Conservation (phyloP, 2,329 filamentous ascomycete species). For the Geoglossum cookeanum region DNA sequence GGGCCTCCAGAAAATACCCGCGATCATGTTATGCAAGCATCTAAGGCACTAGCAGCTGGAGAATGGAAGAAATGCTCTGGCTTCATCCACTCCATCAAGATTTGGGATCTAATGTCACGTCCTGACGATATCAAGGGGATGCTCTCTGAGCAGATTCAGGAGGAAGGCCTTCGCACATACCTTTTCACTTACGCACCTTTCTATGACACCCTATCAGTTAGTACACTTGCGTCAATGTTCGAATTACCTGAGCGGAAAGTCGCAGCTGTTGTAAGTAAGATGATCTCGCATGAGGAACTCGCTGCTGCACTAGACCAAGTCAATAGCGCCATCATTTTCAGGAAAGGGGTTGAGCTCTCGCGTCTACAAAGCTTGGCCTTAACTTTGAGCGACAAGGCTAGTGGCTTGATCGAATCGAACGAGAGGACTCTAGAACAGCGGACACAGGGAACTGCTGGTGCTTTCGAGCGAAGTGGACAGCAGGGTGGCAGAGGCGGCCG, state of each 20-base stretch:
- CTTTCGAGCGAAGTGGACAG: conserved; percentile 82
- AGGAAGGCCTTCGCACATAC: conserved; percentile 93
- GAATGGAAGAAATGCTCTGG: conserved; percentile 96
- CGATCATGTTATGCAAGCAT: conserved; percentile 98
- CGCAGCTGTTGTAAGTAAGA: conserved; percentile 88
- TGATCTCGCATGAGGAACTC: conserved; percentile 98
- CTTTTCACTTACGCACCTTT: conserved; percentile 98
- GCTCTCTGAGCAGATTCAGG: conserved; percentile 95
- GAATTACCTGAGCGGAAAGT: conserved; percentile 85
- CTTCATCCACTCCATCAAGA: conserved; percentile 96
- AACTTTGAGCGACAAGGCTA: conserved; percentile 89
- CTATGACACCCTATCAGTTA: conserved; percentile 87
- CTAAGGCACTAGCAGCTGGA: conserved; percentile 85
- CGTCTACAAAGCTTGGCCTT: conserved; percentile 88
- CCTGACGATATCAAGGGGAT: conserved; percentile 87
- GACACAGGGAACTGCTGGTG: conserved; percentile 87
- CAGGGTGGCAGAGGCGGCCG: conserved; percentile 48
- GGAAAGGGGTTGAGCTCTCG: conserved; percentile 95
- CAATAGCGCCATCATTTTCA: conserved; percentile 93
- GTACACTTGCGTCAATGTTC: conserved; percentile 82
- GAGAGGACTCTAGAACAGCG: conserved; percentile 93
- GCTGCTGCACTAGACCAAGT: conserved; percentile 94
- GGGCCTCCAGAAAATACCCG: conserved; percentile 96
- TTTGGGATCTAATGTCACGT: conserved; percentile 95
- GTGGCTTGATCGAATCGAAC: conserved; percentile 87